These are phyloP conservation scores for Triticum dicoccoides DNA, from an alignment of 176 grass and related monocot species.

Conservation along the genomic window DNA sequence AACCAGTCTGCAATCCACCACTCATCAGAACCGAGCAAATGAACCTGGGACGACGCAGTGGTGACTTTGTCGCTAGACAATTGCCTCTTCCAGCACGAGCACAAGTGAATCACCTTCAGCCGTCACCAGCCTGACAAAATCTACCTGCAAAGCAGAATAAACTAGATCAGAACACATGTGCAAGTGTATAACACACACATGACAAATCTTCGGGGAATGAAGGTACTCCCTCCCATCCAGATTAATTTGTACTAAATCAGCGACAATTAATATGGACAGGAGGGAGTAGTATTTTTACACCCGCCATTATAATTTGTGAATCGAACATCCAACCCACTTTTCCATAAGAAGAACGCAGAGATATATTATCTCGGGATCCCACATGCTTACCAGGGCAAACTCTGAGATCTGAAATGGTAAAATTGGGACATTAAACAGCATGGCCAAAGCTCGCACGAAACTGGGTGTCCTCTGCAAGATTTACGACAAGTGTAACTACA, in stretches of 20 bases:
- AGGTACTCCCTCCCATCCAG: no score
- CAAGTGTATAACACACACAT: neutral
- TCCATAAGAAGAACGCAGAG: neutral
- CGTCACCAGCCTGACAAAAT: neutral
- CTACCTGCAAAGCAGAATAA: conserved; percentile 22
- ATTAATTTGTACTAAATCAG: no score
- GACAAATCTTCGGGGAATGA: neutral
- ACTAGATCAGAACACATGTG: conserved; percentile 23
- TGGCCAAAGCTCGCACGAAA: neutral
- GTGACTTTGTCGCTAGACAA: neutral
- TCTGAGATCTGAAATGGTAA: neutral
- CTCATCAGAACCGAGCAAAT: neutral
- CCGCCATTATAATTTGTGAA: neutral
- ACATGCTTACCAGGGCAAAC: neutral
- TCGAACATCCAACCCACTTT: neutral
- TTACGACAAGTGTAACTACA: neutral
- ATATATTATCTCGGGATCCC: neutral
- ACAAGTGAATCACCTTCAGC: conserved; percentile 12
- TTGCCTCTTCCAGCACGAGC: conserved; percentile 20
- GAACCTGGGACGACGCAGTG: conserved; percentile 9
- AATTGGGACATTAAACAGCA: neutral
- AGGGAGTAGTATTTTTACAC: neutral
- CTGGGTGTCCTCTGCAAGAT: neutral
- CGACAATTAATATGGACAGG: no score
- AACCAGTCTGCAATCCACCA: neutral